Evolutionary conservation across 495 filamentous ascomycete genomes (phyloP).

Genomic region (Penicillium paradoxum): DNA sequence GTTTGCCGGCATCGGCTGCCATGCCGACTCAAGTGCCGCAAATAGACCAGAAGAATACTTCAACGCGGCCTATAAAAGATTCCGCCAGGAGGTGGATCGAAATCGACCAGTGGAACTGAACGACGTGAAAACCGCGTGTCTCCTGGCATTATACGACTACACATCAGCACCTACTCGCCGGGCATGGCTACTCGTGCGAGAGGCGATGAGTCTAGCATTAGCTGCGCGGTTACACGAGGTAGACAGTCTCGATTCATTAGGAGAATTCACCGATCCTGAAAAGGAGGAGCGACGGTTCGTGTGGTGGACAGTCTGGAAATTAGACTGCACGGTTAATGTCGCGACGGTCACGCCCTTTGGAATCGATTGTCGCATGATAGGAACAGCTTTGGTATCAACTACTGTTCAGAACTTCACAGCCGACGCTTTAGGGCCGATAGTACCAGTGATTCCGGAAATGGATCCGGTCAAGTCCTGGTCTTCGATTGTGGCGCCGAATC

Average conservation of each 20-base stretch:
- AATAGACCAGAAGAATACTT: not conserved
- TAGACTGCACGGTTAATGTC: not conserved
- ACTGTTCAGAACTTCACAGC: not conserved
- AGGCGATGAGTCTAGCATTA: not conserved
- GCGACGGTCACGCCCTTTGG: not conserved
- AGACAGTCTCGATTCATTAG: not conserved
- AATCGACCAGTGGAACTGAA: not conserved
- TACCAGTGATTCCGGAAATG: not conserved
- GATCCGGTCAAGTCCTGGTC: not conserved
- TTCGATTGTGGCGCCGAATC: not conserved
- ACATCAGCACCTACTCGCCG: not conserved
- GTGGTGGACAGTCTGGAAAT: not conserved
- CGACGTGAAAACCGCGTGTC: not conserved
- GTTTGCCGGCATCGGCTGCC: not conserved
- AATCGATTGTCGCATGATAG: not conserved
- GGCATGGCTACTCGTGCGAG: not conserved
- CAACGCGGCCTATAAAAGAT: not conserved
- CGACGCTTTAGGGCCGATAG: not conserved
- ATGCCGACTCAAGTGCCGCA: not conserved
- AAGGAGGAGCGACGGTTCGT: not conserved
- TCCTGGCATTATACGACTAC: not conserved
- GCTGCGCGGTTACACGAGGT: not conserved
- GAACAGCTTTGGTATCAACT: not conserved
- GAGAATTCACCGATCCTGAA: not conserved
- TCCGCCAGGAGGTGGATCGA: not conserved